Base-by-base conservation (phyloP, 805 yeast species). In the Wickerhamiella slavikovae region DNA sequence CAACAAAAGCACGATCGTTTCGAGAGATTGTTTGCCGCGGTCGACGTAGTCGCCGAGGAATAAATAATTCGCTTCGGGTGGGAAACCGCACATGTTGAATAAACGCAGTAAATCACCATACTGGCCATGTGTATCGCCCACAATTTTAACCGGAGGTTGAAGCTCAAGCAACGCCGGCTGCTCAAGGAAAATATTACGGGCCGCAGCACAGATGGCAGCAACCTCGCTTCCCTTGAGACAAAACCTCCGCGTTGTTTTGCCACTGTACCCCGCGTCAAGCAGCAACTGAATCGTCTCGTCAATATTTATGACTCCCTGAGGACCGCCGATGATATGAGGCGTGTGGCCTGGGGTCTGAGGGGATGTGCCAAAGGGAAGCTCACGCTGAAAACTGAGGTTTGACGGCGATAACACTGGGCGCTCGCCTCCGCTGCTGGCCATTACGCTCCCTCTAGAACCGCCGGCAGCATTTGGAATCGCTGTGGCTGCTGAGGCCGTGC, bases 31-130 rank as follows among this genome's bases (percentile, higher is more conserved):
- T 52, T 89, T 89, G 34, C 98, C 98, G 40, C 98, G 66, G 55
- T 89, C 98, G 28, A 89, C 98, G 51, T 89, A 89, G 55, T 89
- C 98, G 17, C 98, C 98, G 27, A 89, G 54, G 44, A 89, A 85
- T 40, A 89, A 57, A 53, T 82, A 89, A 52, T 89, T 89, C 10
- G 94, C 69, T 37, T 75, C 66, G 2, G 96, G 96, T 4, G 98
- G 98, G 54, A 85, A 79, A 15, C 98, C 98, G 57, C 96, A 83
- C 57, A 82, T 75, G 33, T 92, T 80, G 54, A 89, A 80, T 35
- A 89, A 64, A 40, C 98, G 67, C 39, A 89, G 68, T 37, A 89
- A 60, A 54, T 89, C 98, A 29, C 77, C 76, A 49, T 74, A 89
- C 53, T 89, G 98, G 18, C 98, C 98, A 52, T 89, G 98, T 18